Conservation (phyloP, 306 rosid species). For the Prunus davidiana region DNA sequence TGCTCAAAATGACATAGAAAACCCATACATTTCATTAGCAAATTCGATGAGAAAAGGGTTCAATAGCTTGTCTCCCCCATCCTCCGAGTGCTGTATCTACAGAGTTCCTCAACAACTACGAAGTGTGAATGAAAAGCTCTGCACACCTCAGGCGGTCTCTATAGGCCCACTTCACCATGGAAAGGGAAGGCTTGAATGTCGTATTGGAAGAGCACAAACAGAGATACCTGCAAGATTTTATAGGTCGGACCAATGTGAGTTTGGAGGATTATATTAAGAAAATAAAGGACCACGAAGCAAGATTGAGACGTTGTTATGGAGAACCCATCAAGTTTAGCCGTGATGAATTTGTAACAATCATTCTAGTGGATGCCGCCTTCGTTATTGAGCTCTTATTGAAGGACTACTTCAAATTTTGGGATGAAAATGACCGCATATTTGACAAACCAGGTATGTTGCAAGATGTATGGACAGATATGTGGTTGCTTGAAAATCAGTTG, state of each 20-base stretch:
- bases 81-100: slow-evolving; percentile 17
- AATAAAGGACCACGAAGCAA: background rate
- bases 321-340: background rate
- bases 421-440: slow-evolving; percentile 2
- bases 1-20: background rate
- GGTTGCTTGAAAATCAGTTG: slow-evolving; percentile 41
- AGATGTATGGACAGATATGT: slow-evolving; percentile 25
- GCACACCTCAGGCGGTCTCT: slow-evolving; percentile 23
- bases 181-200: background rate
- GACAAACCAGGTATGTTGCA: slow-evolving; percentile 22
- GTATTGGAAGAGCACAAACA: slow-evolving; percentile 24
- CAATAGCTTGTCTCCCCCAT: slow-evolving; percentile 5
- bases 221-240: slow-evolving; percentile 3
- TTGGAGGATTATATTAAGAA: background rate
- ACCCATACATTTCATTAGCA: background rate
- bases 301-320: background rate
- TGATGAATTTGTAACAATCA: slow-evolving; percentile 10
- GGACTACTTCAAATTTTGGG: background rate
- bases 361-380: slow-evolving; percentile 24
- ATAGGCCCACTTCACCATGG: slow-evolving; percentile 34
- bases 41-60: slow-evolving; percentile 1
- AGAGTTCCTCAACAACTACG: slow-evolving; percentile 10
- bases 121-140: slow-evolving; percentile 2
- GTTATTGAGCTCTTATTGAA: slow-evolving; percentile 4
- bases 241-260: background rate